Percentiles rank a stretch among this genome's conserved stretches.
Evolutionary conservation across 148 eudicot species (phyloP).

Genomic region (Vaccinium myrtillus): DNA sequence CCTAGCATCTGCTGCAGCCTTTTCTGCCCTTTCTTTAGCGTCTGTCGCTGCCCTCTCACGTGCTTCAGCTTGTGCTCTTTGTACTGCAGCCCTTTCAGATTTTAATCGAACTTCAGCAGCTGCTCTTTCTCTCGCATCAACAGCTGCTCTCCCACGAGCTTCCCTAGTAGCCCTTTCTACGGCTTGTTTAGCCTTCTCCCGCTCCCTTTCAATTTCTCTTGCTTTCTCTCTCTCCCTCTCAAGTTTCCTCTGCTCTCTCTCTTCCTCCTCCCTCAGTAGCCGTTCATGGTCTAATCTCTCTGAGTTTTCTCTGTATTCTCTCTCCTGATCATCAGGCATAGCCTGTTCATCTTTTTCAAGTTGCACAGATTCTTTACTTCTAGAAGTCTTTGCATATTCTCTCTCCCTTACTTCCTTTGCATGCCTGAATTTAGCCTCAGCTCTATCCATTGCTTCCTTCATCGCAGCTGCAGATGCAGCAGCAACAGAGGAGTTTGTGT

Average conservation of each 20-base stretch:
- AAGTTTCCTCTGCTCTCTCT: slow-evolving; percentile 61
- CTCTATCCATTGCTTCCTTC: slow-evolving; percentile 98
- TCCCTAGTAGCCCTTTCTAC: slow-evolving; percentile 94
- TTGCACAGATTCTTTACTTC: slow-evolving; percentile 59
- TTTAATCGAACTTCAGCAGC: slow-evolving; percentile 37
- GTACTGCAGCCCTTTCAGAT: slow-evolving; percentile 76
- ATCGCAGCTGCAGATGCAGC: slow-evolving; percentile 95
- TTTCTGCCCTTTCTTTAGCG: slow-evolving; percentile 82
- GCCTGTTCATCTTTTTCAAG: slow-evolving; percentile 55
- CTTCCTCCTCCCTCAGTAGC: slow-evolving; percentile 68
- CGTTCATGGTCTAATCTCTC: slow-evolving; percentile 63
- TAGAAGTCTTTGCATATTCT: slow-evolving; percentile 69
- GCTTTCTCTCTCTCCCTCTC: slow-evolving; percentile 70
- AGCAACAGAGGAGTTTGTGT: slow-evolving; percentile 64
- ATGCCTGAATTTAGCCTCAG: slow-evolving; percentile 92
- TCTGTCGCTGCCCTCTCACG: slow-evolving; percentile 91
- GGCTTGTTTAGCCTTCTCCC: slow-evolving; percentile 80
- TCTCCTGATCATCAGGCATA: slow-evolving; percentile 46
- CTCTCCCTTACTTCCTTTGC: slow-evolving; percentile 86
- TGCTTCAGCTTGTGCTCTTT: slow-evolving; percentile 84
- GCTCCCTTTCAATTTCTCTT: slow-evolving; percentile 62
- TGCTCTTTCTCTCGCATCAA: slow-evolving; percentile 25
- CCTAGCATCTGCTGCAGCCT: slow-evolving; percentile 73
- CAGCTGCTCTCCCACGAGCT: slow-evolving; percentile 75
- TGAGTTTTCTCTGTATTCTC: slow-evolving; percentile 55